These are phyloP conservation scores for Biscogniauxia marginata DNA, from an alignment of 2,329 filamentous ascomycete genomes.

Conservation along the genomic window DNA sequence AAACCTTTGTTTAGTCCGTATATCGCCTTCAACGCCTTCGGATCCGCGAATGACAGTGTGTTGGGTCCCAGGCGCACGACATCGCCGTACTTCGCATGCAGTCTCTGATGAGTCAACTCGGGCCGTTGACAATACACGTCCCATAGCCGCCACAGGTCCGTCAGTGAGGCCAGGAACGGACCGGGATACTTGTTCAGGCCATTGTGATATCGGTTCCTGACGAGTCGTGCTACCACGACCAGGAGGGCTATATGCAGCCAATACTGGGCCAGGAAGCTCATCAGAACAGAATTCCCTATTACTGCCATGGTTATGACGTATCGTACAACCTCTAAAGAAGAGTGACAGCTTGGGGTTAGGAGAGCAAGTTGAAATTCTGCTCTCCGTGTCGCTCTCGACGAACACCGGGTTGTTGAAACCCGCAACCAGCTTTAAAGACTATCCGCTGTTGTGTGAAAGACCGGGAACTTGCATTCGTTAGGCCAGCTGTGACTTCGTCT, in stretches of 20 bases:
- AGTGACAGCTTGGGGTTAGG: constrained; percentile 5
- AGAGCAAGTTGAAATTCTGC: neutral
- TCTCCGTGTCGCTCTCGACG: neutral
- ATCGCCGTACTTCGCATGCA: constrained; percentile 71
- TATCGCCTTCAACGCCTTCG: constrained; percentile 70
- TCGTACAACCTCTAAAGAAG: neutral
- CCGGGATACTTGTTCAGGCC: constrained; percentile 72
- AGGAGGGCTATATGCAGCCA: constrained; percentile 41
- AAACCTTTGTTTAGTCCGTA: constrained; percentile 84
- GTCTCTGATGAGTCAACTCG: constrained; percentile 63
- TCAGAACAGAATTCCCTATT: constrained; percentile 30
- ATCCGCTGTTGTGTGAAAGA: neutral
- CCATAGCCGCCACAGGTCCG: constrained; percentile 72
- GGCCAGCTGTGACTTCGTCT: neutral
- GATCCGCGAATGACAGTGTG: constrained; percentile 69
- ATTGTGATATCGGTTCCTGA: constrained; percentile 49
- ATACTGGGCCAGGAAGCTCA: constrained; percentile 37
- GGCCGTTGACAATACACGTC: constrained; percentile 65
- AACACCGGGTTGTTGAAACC: constrained; percentile 21
- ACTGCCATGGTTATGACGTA: constrained; percentile 10
- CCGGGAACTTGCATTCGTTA: neutral
- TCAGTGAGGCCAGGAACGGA: constrained; percentile 64
- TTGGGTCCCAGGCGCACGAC: constrained; percentile 76
- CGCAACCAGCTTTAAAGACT: constrained; percentile 2
- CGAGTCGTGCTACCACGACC: constrained; percentile 40